These are phyloP conservation scores for Bathelium albidoporum DNA, from an alignment of 495 filamentous ascomycete genomes.

Conservation along the genomic window DNA sequence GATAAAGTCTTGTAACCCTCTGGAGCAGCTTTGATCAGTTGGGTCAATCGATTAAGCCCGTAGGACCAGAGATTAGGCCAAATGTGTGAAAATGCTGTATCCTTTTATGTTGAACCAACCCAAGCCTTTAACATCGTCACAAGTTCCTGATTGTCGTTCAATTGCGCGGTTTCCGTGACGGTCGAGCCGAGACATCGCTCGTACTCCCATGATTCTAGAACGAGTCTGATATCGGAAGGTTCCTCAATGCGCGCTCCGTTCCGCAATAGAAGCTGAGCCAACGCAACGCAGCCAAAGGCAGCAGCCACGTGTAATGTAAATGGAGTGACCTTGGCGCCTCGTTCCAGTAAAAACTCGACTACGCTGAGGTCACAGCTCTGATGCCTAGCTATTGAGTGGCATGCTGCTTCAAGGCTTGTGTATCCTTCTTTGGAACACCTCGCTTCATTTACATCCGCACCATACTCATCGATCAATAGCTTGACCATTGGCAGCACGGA, in stretches of 20 bases:
- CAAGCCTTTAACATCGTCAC: not conserved
- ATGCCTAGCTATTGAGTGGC: not conserved
- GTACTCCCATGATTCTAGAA: not conserved
- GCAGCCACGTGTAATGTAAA: not conserved
- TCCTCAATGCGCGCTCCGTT: not conserved
- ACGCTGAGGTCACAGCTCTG: not conserved
- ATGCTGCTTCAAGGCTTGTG: not conserved
- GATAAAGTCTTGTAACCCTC: not conserved
- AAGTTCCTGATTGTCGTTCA: not conserved
- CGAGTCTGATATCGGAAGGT: not conserved
- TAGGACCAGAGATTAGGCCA: not conserved
- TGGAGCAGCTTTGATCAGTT: not conserved
- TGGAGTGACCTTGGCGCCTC: not conserved
- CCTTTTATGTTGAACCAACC: not conserved
- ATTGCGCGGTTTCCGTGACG: conserved; percentile 1
- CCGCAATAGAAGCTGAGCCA: not conserved
- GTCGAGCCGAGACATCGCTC: not conserved
- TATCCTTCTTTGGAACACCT: not conserved
- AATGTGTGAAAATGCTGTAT: not conserved
- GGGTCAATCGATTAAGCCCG: not conserved
- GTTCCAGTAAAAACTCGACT: not conserved
- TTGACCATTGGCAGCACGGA: not conserved
- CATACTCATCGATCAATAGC: not conserved
- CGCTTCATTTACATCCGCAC: not conserved
- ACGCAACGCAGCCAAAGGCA: not conserved